These are phyloP conservation scores for Kurtzmaniella natalensis DNA, from an alignment of 1,139 yeast genomes.

Conservation along the genomic window DNA sequence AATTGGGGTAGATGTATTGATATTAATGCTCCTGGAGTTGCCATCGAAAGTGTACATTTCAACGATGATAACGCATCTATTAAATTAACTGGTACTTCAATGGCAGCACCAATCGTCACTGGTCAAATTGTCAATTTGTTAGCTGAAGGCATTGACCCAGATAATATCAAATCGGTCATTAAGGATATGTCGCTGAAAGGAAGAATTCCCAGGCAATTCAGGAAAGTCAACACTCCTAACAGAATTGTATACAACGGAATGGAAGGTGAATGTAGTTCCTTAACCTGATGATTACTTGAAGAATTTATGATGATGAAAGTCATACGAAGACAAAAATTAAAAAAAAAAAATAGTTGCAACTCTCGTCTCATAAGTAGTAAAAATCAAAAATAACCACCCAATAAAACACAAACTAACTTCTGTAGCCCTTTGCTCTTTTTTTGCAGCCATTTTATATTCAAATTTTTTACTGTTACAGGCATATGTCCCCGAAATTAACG, in stretches of 20 bases:
- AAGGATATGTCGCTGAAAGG: slow-evolving; percentile 32
- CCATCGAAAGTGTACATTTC: slow-evolving; percentile 47
- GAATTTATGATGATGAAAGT: no score
- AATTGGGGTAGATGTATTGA: slow-evolving; percentile 91
- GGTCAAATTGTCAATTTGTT: slow-evolving; percentile 65
- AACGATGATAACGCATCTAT: slow-evolving; percentile 24
- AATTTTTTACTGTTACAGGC: no score
- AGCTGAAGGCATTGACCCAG: slow-evolving; percentile 51
- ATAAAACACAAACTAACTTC: not conserved
- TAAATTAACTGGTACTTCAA: slow-evolving; percentile 75
- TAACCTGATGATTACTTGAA: no score
- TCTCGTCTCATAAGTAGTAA: no score
- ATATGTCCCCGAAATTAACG: no score
- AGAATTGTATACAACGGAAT: slow-evolving; percentile 33
- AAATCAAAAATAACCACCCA: no score
- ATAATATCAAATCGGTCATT: slow-evolving; percentile 35
- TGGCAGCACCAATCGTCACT: slow-evolving; percentile 79
- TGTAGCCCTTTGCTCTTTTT: not conserved
- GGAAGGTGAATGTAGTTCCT: slow-evolving; percentile 10
- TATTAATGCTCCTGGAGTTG: slow-evolving; percentile 76
- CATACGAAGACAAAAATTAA: no score
- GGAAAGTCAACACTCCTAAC: slow-evolving; percentile 30
- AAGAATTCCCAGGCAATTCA: slow-evolving; percentile 28
- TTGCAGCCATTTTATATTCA: slow-evolving; percentile 7
- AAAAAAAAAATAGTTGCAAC: no score